Evolutionary conservation across 257 asterid genomes (phyloP), one percentile per base, ranked within the genome.

Genomic region (Salvia splendens): DNA sequence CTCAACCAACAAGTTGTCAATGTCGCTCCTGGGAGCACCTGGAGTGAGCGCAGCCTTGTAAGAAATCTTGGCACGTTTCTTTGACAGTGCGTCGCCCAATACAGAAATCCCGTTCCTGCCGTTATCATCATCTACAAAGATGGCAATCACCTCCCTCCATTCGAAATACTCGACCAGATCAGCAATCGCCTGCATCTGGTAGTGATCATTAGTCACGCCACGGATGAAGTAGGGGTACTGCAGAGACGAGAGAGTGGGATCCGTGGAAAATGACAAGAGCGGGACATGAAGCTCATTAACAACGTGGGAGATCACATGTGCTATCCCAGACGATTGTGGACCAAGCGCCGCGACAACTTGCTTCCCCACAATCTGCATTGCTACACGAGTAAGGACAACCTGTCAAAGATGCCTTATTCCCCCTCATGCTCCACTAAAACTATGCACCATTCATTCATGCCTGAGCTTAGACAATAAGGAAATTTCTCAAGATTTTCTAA

Each of bases 271-370:
- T 8, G 96, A 86, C 54, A 88, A 11, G 41, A 88, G 89, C 5
- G 96, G 96, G 14, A 86, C 72, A 0, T 84, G 91, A 52, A 88
- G 91, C 78, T 88, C 96, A 52, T 76, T 83, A 46, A 75, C 76
- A 24, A 88, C 73, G 4, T 79, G 83, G 47, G 86, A 84, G 35
- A 88, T 88, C 28, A 82, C 78, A 4, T 84, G 94, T 4, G 91
- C 94, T 77, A 88, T 81, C 57, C 94, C 91, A 0, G 96, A 88
- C 0, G 96, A 88, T 41, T 79, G 87, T 17, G 96, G 96, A 66
- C 96, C 96, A 0, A 88, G 71, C 38, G 83, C 87, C 40, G 86
- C 94, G 28, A 86, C 80, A 1, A 86, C 69, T 3, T 82, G 85
- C 17, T 55, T 70, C 69, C 81, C 86, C 68, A 68, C 70, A 45